Conservation (phyloP, 2,329 filamentous ascomycete genomes). For the Teratosphaeria viscida region DNA sequence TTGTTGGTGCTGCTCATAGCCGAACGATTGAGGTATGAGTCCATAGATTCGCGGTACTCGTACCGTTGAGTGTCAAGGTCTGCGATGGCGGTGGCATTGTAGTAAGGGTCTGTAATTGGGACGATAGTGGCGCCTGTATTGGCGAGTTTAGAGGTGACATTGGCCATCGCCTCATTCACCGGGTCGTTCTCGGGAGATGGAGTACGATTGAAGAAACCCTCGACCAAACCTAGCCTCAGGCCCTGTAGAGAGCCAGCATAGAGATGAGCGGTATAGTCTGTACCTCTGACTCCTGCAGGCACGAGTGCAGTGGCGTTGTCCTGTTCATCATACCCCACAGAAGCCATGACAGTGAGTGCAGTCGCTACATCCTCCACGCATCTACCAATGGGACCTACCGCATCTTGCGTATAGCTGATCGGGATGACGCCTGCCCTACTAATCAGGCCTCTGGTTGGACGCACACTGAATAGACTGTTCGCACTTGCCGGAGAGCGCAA, state of each 20-base stretch:
- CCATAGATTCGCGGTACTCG: constrained; percentile 48
- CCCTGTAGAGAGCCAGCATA: constrained; percentile 26
- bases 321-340: constrained; percentile 38
- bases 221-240: constrained; percentile 39
- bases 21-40: constrained; percentile 43
- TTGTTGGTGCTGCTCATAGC: constrained; percentile 6
- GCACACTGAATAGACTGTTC: constrained; percentile 49
- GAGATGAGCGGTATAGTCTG: constrained; percentile 39
- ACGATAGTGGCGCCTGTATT: constrained; percentile 41
- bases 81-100: constrained; percentile 43
- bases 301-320: constrained; percentile 45
- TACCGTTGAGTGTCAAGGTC: constrained; percentile 50
- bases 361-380: constrained; percentile 24
- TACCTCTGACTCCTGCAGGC: constrained; percentile 30
- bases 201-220: constrained; percentile 50
- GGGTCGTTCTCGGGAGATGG: constrained; percentile 43
- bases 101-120: constrained; percentile 38
- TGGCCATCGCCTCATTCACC: constrained; percentile 45
- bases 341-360: constrained; percentile 30
- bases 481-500: constrained; percentile 52
- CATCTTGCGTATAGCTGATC: constrained; percentile 24
- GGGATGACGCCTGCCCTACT: constrained; percentile 21
- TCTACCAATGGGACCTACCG: constrained; percentile 22
- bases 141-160: constrained; percentile 36
- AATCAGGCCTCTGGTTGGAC: constrained; percentile 34